Percentiles rank a stretch among this genome's conserved stretches.
These are phyloP conservation scores for Aureobasidium sp. DNA, from an alignment of 2,329 filamentous ascomycete species.

Conservation along the genomic window DNA sequence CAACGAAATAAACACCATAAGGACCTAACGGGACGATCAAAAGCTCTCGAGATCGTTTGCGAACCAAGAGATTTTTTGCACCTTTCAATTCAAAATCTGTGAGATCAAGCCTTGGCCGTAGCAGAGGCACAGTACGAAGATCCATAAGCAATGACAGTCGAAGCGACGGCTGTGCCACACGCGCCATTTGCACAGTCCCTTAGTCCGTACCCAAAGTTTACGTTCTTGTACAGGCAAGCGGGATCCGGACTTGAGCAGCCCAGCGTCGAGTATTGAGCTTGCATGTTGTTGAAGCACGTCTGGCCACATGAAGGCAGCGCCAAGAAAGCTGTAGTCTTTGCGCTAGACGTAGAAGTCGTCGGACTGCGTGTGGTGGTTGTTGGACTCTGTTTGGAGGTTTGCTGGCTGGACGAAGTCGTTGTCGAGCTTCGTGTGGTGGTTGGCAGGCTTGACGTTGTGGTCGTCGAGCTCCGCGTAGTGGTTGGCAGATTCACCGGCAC, in stretches of 20 bases:
- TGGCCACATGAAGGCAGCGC: not conserved
- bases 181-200: not conserved
- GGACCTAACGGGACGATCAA: not conserved
- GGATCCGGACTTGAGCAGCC: not conserved
- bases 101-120: too few relatives aligned
- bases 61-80: not conserved
- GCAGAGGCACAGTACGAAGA: not conserved
- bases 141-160: not conserved
- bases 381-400: not conserved
- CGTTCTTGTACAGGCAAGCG: not conserved
- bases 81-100: too few relatives aligned
- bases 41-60: not conserved
- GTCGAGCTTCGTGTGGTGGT: too few relatives aligned
- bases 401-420: too few relatives aligned
- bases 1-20: not conserved
- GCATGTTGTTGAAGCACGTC: slow-evolving; percentile 5
- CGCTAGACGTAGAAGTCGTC: not conserved
- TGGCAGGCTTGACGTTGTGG: too few relatives aligned
- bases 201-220: not conserved
- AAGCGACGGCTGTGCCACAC: not conserved
- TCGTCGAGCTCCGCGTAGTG: too few relatives aligned
- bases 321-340: not conserved
- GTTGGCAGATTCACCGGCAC: too few relatives aligned
- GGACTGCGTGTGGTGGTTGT: not conserved
- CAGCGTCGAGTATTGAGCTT: not conserved